Evolutionary conservation across 2,329 filamentous ascomycete species (phyloP).

Genomic region (Arthrobotrys musiformis): DNA sequence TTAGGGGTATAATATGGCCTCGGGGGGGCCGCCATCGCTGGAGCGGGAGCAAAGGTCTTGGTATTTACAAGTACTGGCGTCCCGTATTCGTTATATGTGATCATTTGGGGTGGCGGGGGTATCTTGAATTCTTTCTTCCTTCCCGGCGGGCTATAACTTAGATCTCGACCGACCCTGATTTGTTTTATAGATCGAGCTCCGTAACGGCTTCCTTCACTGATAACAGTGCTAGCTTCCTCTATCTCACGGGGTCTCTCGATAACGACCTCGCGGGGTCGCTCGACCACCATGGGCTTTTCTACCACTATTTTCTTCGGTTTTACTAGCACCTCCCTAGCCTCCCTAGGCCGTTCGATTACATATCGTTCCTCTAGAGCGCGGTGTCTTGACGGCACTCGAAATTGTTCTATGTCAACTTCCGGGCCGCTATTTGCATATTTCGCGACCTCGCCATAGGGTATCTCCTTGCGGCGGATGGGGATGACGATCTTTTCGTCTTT

Average conservation of each 20-base stretch:
- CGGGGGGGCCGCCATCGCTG: slow-evolving; percentile 29
- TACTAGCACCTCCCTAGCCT: background rate
- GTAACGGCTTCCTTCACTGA: slow-evolving; percentile 20
- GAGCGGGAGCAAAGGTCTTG: slow-evolving; percentile 43
- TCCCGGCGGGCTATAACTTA: slow-evolving; percentile 11
- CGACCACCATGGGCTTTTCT: slow-evolving; percentile 16
- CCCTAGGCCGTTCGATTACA: slow-evolving; percentile 11
- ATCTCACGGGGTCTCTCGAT: slow-evolving; percentile 39
- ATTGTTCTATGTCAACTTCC: slow-evolving; percentile 38
- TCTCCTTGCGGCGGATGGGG: slow-evolving; percentile 50
- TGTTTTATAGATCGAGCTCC: slow-evolving; percentile 32
- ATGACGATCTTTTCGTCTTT: slow-evolving; percentile 42
- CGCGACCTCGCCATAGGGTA: slow-evolving; percentile 21
- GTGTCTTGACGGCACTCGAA: background rate
- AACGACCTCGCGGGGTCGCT: slow-evolving; percentile 23
- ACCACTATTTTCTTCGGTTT: slow-evolving; percentile 3
- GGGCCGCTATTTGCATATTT: slow-evolving; percentile 41
- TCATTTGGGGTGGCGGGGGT: slow-evolving; percentile 28
- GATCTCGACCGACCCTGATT: slow-evolving; percentile 18
- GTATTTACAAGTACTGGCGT: slow-evolving; percentile 41
- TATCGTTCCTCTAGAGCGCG: background rate
- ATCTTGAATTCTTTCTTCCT: slow-evolving; percentile 32
- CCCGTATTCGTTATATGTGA: slow-evolving; percentile 49
- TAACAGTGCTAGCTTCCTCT: slow-evolving; percentile 30
- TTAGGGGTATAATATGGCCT: slow-evolving; percentile 20